Evolutionary conservation across 306 rosid genomes (phyloP).

Genomic region (Cucumis sativus): Cucumber_9930_V3 NC_026659.2:1014501-1015000

Average conservation of each 20-base stretch:
- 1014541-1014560: conserved; percentile 49
- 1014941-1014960: background rate
- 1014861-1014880: conserved; percentile 99
- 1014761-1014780: conserved; percentile 82
- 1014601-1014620: background rate
- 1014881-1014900: conserved; percentile 54
- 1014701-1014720: background rate
- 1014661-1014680: no score
- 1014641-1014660: background rate
- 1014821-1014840: conserved; percentile 87
- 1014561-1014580: conserved; percentile 77
- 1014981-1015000: conserved; percentile 63
- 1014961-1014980: background rate
- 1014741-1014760: conserved; percentile 83
- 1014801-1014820: conserved; percentile 94
- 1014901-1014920: background rate
- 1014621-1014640: background rate
- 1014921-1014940: background rate
- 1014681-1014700: background rate
- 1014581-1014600: conserved; percentile 59
- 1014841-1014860: conserved; percentile 83
- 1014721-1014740: conserved; percentile 70
- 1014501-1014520: conserved; percentile 64
- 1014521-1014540: conserved; percentile 79
- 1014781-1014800: conserved; percentile 83